Conservation (phyloP, 768 basidiomycete species). For the Floccularia luteovirens region DNA sequence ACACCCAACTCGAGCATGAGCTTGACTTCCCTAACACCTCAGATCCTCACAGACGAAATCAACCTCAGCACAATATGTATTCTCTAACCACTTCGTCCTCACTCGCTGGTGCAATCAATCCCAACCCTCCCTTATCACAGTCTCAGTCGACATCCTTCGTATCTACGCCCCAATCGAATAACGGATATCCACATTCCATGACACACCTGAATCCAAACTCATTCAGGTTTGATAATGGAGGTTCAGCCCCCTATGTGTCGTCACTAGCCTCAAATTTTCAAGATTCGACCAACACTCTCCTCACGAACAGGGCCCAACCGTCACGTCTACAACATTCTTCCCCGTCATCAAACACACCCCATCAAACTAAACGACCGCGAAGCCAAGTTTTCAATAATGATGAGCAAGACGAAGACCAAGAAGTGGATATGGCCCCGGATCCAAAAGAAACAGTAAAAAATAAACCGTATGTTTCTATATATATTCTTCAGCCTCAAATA, state of each 20-base stretch:
- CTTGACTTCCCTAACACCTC: slow-evolving; percentile 11
- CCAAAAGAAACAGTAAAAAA: slow-evolving; percentile 30
- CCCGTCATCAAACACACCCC: slow-evolving; percentile 3
- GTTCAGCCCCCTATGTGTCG: too few relatives aligned
- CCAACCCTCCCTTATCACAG: too few relatives aligned
- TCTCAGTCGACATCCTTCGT: too few relatives aligned
- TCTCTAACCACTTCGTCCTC: slow-evolving; percentile 8
- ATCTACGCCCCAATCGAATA: too few relatives aligned
- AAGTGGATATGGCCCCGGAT: slow-evolving; percentile 20
- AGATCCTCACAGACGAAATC: slow-evolving; percentile 11
- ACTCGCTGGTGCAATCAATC: too few relatives aligned
- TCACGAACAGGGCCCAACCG: neutral
- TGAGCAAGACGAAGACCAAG: slow-evolving; percentile 25
- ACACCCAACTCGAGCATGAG: slow-evolving; percentile 29
- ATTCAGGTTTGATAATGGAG: too few relatives aligned
- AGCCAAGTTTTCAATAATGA: slow-evolving; percentile 21
- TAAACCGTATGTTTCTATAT: slow-evolving; percentile 31
- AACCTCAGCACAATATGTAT: slow-evolving; percentile 11
- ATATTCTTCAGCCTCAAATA: slow-evolving; percentile 4
- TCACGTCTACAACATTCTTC: neutral
- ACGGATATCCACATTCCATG: too few relatives aligned
- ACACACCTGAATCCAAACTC: too few relatives aligned
- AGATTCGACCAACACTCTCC: too few relatives aligned
- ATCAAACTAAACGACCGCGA: slow-evolving; percentile 29
- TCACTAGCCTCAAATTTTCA: too few relatives aligned